Percentiles rank a stretch among this genome's conserved stretches.
Conservation (phyloP, 345 rosid species). For the Salix caprea region DNA sequence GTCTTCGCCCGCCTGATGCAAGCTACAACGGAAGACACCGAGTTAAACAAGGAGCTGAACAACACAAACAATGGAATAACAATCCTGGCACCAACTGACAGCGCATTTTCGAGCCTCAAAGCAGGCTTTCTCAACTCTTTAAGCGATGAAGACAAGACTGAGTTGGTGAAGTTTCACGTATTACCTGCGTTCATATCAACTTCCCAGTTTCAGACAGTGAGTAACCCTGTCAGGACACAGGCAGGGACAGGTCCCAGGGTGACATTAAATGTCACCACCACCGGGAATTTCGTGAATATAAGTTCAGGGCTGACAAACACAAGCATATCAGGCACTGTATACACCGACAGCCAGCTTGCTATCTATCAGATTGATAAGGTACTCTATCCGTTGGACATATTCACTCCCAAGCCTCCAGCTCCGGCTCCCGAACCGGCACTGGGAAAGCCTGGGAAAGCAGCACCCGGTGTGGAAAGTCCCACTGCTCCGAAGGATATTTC, state of each 20-base stretch:
- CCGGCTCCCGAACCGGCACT: constrained; percentile 17
- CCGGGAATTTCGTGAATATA: constrained; percentile 22
- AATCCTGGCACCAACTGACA: constrained; percentile 24
- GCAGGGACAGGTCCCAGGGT: constrained; percentile 34
- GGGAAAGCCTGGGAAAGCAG: constrained; percentile 7
- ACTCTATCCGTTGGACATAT: constrained; percentile 32
- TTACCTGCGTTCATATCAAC: constrained; percentile 29
- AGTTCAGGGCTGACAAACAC: constrained; percentile 33
- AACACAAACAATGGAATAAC: constrained; percentile 29
- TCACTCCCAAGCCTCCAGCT: constrained; percentile 24
- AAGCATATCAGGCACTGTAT: constrained; percentile 29
- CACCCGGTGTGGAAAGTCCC: constrained; percentile 4
- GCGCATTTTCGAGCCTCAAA: constrained; percentile 23
- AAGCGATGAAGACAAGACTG: constrained; percentile 29
- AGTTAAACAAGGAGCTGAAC: constrained; percentile 17
- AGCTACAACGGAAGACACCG: constrained; percentile 16
- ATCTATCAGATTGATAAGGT: constrained; percentile 41
- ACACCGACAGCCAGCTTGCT: constrained; percentile 32
- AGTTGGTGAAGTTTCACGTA: constrained; percentile 40
- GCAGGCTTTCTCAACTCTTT: constrained; percentile 18
- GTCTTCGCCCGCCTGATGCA: constrained; percentile 20
- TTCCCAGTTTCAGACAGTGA: constrained; percentile 42
- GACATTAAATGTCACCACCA: constrained; percentile 30
- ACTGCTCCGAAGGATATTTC: constrained; percentile 8
- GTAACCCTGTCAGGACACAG: constrained; percentile 40